Conservation (phyloP, 2,329 filamentous ascomycete genomes). For the Zalaria sp. region DNA sequence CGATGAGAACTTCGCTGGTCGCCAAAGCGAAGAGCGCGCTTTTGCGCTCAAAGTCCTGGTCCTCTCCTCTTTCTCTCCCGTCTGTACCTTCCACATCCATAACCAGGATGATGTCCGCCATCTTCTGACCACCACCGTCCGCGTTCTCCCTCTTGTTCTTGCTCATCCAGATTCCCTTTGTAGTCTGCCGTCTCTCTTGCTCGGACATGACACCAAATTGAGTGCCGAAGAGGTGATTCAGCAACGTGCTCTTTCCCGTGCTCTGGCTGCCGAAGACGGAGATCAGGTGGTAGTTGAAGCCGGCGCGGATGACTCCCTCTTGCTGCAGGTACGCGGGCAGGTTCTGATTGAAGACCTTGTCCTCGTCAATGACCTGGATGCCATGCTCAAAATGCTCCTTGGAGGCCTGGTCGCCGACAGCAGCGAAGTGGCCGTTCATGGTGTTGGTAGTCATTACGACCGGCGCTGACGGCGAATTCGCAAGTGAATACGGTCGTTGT, state of each 20-base stretch:
- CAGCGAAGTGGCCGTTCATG: constrained; percentile 72
- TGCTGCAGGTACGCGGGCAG: constrained; percentile 69
- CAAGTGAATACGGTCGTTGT: constrained; percentile 5
- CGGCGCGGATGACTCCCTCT: constrained; percentile 69
- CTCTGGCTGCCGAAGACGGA: constrained; percentile 98
- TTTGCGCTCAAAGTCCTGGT: constrained; percentile 98
- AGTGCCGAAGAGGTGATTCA: constrained; percentile 92
- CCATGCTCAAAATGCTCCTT: constrained; percentile 72
- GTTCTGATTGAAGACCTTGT: constrained; percentile 83
- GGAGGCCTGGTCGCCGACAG: constrained; percentile 50
- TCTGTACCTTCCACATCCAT: constrained; percentile 99
- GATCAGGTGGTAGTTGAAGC: constrained; percentile 98
- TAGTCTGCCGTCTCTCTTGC: constrained; percentile 84
- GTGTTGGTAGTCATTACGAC: constrained; percentile 18
- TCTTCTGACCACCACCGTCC: constrained; percentile 39
- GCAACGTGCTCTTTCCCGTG: constrained; percentile 91
- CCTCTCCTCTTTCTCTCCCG: constrained; percentile 87
- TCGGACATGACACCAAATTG: constrained; percentile 98
- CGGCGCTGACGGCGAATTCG: constrained; percentile 16
- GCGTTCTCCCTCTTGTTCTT: constrained; percentile 63
- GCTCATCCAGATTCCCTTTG: constrained; percentile 98
- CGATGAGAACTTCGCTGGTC: constrained; percentile 92
- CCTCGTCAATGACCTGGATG: constrained; percentile 91
- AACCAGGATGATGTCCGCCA: constrained; percentile 96
- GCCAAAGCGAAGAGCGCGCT: constrained; percentile 93